Conservation (phyloP, 2,329 filamentous ascomycete genomes). For the Paracoccidioides brasiliensis region DNA sequence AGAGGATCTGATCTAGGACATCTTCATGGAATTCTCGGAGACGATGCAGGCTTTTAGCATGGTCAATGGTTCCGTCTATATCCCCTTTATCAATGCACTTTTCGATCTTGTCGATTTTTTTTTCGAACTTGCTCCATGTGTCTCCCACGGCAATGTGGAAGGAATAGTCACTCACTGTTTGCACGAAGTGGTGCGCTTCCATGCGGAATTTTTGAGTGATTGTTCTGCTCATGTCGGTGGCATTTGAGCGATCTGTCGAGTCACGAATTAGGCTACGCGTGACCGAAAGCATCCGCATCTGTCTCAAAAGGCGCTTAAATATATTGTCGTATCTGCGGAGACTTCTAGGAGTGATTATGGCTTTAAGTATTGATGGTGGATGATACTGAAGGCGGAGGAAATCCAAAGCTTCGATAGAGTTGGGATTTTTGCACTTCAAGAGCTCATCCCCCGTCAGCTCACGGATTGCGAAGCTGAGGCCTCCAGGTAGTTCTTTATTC, state of each 20-base stretch:
- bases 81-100: conserved; percentile 38
- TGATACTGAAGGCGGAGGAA: conserved; percentile 82
- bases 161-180: conserved; percentile 60
- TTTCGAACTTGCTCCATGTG: conserved; percentile 60
- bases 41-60: conserved; percentile 49
- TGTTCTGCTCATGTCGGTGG: conserved; percentile 24
- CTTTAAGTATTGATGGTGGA: conserved; percentile 54
- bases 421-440: conserved; percentile 66
- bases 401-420: conserved; percentile 78
- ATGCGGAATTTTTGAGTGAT: conserved; percentile 50
- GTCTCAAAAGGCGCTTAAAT: conserved; percentile 65
- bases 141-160: conserved; percentile 63
- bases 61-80: conserved; percentile 34
- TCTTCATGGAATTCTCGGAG: conserved; percentile 58
- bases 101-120: conserved; percentile 52
- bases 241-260: conserved; percentile 28
- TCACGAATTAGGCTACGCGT: conserved; percentile 52
- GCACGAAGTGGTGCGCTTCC: conserved; percentile 69
- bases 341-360: conserved; percentile 57
- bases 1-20: conserved; percentile 62
- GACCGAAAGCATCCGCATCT: conserved; percentile 67
- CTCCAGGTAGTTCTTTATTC: conserved; percentile 45
- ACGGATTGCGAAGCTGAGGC: conserved; percentile 71
- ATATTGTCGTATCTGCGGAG: conserved; percentile 73
- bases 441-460: conserved; percentile 68